Base-by-base conservation (phyloP, 192 early-diverging fungal species). In the Phycomyces blakesleeanus region DNA sequence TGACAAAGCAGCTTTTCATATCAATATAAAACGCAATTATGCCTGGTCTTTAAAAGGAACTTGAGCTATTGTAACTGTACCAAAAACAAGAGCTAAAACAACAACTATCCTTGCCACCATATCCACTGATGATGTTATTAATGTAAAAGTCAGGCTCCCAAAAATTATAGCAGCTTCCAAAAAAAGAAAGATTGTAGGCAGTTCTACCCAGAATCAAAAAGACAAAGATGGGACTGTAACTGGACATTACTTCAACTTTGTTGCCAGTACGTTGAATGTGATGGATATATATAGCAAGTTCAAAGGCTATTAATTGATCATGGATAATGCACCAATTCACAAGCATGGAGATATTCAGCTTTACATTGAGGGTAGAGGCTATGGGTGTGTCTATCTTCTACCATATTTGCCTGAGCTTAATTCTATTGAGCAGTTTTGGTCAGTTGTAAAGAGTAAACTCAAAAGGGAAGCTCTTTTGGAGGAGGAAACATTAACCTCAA, bases 291-390 rank as follows among this genome's bases (percentile, higher is more conserved):
- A 29, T 25, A 11, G 29, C 9, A n/a, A 61, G 5, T 53, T 50
- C 63, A 64, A 40, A 63, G 57, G 27, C 34, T 29, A 47, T n/a
- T 59, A 71, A 29, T 47, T 72, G 10, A 58, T 72, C 3, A 72
- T 72, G 64, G 70, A 72, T n/a, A 66, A 67, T 21, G 53, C 64
- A 16, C 51, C 56, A 1, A 63, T 67, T 22, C 55, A 72, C 29
- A 66, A 21, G 6, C 10, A 54, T n/a, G 18, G 27, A 16, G 26
- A 11, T 10, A 26, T 64, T 24, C 42, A 41, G 20, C 49, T 50
- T 39, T 37, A 49, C 20, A 47, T 71, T 27, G 50, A 59, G 29
- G n/a, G 29, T 21, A 42, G 51, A 7, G 51, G 62, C 10, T 50
- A 60, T 38, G 20, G 39, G 1, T 60, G 57, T 38, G 25, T 64